phyloP scores from a whole-genome alignment of 2,329 filamentous ascomycete species.

The Epichloe bromicola region DNA sequence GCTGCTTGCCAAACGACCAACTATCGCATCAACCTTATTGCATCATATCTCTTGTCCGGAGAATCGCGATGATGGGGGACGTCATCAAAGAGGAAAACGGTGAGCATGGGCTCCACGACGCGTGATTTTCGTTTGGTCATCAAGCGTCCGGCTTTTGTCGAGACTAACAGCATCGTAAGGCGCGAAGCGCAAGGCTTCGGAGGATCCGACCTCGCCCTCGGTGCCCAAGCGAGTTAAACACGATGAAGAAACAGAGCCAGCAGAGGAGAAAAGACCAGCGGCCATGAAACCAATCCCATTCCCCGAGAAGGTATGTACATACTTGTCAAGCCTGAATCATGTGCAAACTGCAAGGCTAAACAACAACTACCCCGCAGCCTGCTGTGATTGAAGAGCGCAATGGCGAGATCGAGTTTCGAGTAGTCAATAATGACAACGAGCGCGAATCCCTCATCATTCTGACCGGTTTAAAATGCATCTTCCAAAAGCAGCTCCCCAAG shows the following conservation, averaged over 20 bases:
- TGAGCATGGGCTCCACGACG: slow-evolving; percentile 6
- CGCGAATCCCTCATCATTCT: slow-evolving; percentile 86
- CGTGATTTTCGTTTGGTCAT: neutral
- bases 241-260: slow-evolving; percentile 15
- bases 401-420: slow-evolving; percentile 91
- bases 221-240: slow-evolving; percentile 54
- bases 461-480: slow-evolving; percentile 92
- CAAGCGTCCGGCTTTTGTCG: neutral
- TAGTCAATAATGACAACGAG: slow-evolving; percentile 91
- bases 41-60: neutral
- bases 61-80: neutral
- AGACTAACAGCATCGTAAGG: slow-evolving; percentile 19
- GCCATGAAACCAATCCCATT: slow-evolving; percentile 62
- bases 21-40: neutral
- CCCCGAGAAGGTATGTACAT: slow-evolving; percentile 61
- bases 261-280: slow-evolving; percentile 30
- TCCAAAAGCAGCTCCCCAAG: slow-evolving; percentile 95
- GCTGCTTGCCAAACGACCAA: neutral
- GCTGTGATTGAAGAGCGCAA: slow-evolving; percentile 59
- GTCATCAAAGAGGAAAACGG: slow-evolving; percentile 22
- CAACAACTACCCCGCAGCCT: neutral
- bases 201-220: slow-evolving; percentile 48
- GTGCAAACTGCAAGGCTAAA: neutral
- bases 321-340: no score
- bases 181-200: slow-evolving; percentile 60